Base-by-base conservation (phyloP, 441 rosid species). In the Jatropha podagrica region DNA sequence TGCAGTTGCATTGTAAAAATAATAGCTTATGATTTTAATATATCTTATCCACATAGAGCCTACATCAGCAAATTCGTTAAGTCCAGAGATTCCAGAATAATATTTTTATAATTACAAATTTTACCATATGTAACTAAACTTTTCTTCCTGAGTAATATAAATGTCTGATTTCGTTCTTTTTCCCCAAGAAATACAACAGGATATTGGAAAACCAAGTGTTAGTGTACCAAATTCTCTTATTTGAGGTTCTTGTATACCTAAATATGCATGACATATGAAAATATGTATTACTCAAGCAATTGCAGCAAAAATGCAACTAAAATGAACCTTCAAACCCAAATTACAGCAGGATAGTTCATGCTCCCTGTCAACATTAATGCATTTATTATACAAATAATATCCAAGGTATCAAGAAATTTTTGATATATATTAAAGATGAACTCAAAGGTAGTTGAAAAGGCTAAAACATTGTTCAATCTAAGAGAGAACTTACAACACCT, bases 401-500 rank as follows among this genome's bases (percentile, higher is more conserved):
- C 7, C 10, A n/a, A 6, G 10, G 11, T 38, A 52, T 18, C n/a
- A 58, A 15, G 48, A 18, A 20, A 60, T 8, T 5, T 32, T 32
- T 32, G 32, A 44, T 4, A 46, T 27, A 72, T 27, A 51, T 46
- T 15, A 42, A 44, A 46, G 55, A 72, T 60, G 42, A 10, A 73
- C 61, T 69, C 4, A 20, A 48, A 17, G 32, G 41, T 4, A 10
- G 18, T 20, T 70, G 17, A 66, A 74, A 42, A 44, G 20, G 13
- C 44, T 27, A 41, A 61, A 54, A 51, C 20, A 68, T 60, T 51
- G 17, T 67, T 18, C 52, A 56, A 73, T 23, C 5, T 32, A 49
- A 71, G 41, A 77, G 74, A 44, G 41, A 79, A 86, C 99, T 89
- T 90, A 94, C 97, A 83, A 88, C 94, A 69, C 99, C 97, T 1